phyloP scores from a whole-genome alignment of 2,329 filamentous ascomycete genomes.

The Penicillium freii region DNA sequence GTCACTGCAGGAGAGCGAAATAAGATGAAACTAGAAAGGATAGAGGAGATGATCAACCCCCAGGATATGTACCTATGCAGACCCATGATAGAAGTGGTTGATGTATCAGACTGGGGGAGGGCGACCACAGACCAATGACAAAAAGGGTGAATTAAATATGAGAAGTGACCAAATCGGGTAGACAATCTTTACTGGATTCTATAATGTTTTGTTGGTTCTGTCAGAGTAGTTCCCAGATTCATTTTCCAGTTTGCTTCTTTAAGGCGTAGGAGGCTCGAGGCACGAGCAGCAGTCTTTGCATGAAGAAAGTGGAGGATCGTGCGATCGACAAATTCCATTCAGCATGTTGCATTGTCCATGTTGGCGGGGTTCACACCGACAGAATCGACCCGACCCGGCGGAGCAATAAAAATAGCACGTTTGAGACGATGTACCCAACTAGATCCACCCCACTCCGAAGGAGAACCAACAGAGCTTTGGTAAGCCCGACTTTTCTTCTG shows the following conservation, averaged over 20 bases:
- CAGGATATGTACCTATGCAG: conserved; percentile 33
- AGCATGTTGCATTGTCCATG: conserved; percentile 24
- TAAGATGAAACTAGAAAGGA: conserved; percentile 37
- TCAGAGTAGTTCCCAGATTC: conserved; percentile 14
- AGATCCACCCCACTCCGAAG: conserved; percentile 1
- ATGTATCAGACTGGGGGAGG: conserved; percentile 29
- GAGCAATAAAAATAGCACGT: conserved; percentile 12
- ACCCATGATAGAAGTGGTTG: conserved; percentile 32
- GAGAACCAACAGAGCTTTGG: neutral
- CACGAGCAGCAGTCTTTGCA: conserved; percentile 27
- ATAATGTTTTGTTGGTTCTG: conserved; percentile 20
- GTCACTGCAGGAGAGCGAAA: conserved; percentile 35
- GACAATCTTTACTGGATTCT: conserved; percentile 14
- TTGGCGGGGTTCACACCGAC: conserved; percentile 31
- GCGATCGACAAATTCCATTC: conserved; percentile 29
- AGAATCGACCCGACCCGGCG: conserved; percentile 8
- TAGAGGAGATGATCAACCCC: conserved; percentile 34
- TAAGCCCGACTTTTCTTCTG: neutral
- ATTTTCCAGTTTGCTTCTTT: neutral
- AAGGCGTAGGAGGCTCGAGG: conserved; percentile 20
- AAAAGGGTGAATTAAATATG: neutral
- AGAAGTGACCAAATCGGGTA: conserved; percentile 10
- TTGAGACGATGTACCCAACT: conserved; percentile 10
- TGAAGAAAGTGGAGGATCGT: conserved; percentile 26
- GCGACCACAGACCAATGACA: conserved; percentile 28